Percentiles rank a stretch among this genome's conserved stretches.
phyloP scores from a whole-genome alignment of 2,329 filamentous ascomycete genomes.

The Trichoderma atroviride region DNA sequence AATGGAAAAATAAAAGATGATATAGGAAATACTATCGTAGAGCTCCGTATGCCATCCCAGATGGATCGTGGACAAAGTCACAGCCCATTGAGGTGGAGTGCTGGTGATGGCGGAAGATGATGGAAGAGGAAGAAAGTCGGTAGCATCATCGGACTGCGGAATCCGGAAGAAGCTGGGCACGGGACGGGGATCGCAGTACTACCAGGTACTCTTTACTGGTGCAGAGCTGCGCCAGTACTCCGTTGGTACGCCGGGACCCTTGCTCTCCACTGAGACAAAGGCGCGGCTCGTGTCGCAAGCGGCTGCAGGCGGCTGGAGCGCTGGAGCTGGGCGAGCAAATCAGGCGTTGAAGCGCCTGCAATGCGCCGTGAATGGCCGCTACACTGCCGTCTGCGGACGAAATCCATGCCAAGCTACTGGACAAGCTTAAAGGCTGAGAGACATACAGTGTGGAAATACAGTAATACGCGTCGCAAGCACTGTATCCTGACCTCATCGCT shows the following conservation, averaged over 20 bases:
- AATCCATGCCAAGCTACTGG: no score
- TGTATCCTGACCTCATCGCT: constrained; percentile 24
- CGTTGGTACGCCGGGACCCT: not conserved
- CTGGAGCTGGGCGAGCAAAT: not conserved
- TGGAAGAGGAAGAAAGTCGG: constrained; percentile 5
- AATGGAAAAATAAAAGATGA: not conserved
- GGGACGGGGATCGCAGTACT: constrained; percentile 2
- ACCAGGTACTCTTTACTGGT: not conserved
- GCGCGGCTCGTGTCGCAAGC: not conserved
- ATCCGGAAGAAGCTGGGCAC: not conserved
- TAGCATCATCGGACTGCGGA: not conserved
- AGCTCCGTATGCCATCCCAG: constrained; percentile 15
- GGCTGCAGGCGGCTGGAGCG: constrained; percentile 15
- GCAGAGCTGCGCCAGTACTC: not conserved
- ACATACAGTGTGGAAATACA: not conserved
- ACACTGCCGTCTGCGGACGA: not conserved
- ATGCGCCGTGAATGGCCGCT: not conserved
- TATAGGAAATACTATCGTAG: not conserved
- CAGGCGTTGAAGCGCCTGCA: not conserved
- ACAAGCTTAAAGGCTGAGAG: no score
- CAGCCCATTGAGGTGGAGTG: constrained; percentile 4
- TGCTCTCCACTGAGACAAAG: not conserved
- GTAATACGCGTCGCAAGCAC: constrained; percentile 10
- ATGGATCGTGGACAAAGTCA: constrained; percentile 6
- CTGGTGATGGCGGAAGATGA: not conserved